A percentile compares a stretch with the other conserved stretches of the same genome.
Evolutionary conservation across 352 stramenopile genomes (phyloP).

Genomic region (Globisporangium middletonii): DNA sequence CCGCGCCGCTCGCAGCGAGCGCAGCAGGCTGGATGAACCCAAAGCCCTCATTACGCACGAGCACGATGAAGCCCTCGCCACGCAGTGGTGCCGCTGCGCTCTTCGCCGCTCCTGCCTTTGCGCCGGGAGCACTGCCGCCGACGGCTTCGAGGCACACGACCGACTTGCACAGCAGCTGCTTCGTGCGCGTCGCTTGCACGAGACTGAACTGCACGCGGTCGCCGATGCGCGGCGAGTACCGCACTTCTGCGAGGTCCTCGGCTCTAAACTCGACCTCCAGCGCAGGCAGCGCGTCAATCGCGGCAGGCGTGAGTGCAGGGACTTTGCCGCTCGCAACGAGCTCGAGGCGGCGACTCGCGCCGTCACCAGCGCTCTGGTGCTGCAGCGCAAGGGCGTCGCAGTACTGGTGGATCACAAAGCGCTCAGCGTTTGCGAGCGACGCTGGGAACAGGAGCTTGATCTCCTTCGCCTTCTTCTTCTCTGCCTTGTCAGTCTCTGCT

Average conservation of each 20-base stretch:
- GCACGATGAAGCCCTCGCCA: constrained; percentile 56
- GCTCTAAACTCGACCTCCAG: constrained; percentile 49
- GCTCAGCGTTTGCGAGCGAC: constrained; percentile 58
- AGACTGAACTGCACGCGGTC: constrained; percentile 65
- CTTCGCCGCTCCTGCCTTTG: constrained; percentile 1
- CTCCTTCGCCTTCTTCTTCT: constrained; percentile 32
- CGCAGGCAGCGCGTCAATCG: constrained; percentile 10
- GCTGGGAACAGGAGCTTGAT: constrained; percentile 32
- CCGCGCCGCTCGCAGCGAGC: not conserved
- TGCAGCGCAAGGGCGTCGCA: constrained; percentile 49
- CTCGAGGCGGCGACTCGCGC: constrained; percentile 27
- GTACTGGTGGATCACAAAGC: constrained; percentile 56
- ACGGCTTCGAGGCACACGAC: constrained; percentile 39
- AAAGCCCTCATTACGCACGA: constrained; percentile 64
- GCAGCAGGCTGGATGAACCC: constrained; percentile 67
- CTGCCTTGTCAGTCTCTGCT: not conserved
- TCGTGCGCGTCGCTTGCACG: constrained; percentile 53
- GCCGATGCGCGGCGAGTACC: constrained; percentile 56
- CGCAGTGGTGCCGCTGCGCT: constrained; percentile 8
- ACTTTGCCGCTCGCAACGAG: constrained; percentile 28
- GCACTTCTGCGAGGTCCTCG: constrained; percentile 57
- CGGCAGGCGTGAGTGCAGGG: constrained; percentile 8
- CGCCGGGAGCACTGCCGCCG: not conserved
- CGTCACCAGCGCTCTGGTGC: constrained; percentile 47
- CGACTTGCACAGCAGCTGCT: constrained; percentile 51